phyloP scores from a whole-genome alignment of 2,329 filamentous ascomycete species.

The Alternaria burnsii region DNA sequence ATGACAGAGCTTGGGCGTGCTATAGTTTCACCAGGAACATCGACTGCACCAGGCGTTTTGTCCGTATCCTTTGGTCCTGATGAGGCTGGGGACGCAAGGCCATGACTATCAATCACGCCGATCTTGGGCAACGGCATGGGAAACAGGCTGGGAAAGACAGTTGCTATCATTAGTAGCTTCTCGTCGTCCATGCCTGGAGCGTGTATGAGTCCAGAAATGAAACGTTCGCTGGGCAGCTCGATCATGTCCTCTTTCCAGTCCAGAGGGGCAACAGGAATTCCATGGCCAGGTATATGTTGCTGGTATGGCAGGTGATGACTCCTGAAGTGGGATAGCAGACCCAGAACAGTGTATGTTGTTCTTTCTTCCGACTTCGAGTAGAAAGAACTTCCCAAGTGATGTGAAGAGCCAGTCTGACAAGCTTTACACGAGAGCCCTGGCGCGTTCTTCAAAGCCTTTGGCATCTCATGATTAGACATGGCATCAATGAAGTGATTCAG shows the following conservation, averaged over 20 bases:
- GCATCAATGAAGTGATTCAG: slow-evolving; percentile 64
- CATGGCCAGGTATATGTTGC: slow-evolving; percentile 31
- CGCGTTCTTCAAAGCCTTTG: slow-evolving; percentile 55
- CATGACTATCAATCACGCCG: slow-evolving; percentile 46
- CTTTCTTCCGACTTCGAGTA: slow-evolving; percentile 51
- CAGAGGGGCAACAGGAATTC: slow-evolving; percentile 35
- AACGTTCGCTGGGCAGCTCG: slow-evolving; percentile 62
- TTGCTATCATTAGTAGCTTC: slow-evolving; percentile 62
- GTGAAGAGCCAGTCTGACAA: slow-evolving; percentile 44
- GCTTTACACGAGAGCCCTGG: slow-evolving; percentile 56
- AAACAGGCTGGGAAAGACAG: slow-evolving; percentile 59
- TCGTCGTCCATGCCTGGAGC: slow-evolving; percentile 65
- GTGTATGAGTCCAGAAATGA: slow-evolving; percentile 59
- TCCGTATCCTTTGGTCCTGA: slow-evolving; percentile 44
- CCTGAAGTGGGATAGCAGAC: slow-evolving; percentile 67
- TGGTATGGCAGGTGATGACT: slow-evolving; percentile 60
- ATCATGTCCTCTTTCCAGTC: slow-evolving; percentile 71
- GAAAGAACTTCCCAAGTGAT: slow-evolving; percentile 39
- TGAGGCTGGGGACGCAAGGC: slow-evolving; percentile 36
- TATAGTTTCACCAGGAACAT: slow-evolving; percentile 25
- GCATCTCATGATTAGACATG: slow-evolving; percentile 52
- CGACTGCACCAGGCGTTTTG: slow-evolving; percentile 25
- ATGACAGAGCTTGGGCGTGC: slow-evolving; percentile 34
- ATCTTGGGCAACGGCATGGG: slow-evolving; percentile 55
- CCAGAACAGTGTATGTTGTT: slow-evolving; percentile 57